Evolutionary conservation across 441 rosid species (phyloP).

Genomic region (Mallotus japonicus): DNA sequence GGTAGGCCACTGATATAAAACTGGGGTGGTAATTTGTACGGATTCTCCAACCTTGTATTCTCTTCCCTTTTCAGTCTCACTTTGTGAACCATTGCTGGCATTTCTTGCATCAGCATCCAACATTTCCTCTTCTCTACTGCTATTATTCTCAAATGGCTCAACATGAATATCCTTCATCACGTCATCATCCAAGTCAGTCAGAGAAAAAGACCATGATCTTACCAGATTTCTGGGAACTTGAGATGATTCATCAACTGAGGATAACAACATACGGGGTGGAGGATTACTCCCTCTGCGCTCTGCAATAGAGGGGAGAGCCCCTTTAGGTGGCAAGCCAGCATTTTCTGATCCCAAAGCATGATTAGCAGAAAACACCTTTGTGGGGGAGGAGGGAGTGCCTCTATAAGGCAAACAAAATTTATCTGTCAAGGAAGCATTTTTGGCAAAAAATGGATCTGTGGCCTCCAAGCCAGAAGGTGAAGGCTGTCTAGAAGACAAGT

Average conservation of each 20-base stretch:
- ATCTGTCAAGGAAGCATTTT: conserved; percentile 29
- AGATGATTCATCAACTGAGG: conserved; percentile 41
- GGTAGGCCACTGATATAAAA: conserved; percentile 42
- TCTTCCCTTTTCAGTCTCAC: conserved; percentile 25
- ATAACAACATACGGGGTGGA: conserved; percentile 52
- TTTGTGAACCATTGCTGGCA: conserved; percentile 24
- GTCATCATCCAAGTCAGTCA: conserved; percentile 40
- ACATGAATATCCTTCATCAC: conserved; percentile 31
- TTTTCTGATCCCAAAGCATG: conserved; percentile 26
- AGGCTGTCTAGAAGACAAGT: conserved; percentile 62
- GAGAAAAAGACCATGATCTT: conserved; percentile 57
- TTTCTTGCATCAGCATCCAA: conserved; percentile 32
- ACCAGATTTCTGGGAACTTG: conserved; percentile 32
- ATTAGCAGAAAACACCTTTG: conserved; percentile 24
- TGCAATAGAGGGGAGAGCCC: conserved; percentile 48
- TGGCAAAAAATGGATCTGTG: conserved; percentile 30
- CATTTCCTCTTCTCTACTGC: conserved; percentile 35
- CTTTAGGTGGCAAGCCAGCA: conserved; percentile 31
- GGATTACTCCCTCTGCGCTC: conserved; percentile 70
- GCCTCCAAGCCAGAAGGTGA: conserved; percentile 58
- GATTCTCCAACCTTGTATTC: conserved; percentile 16
- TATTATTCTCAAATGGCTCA: conserved; percentile 31
- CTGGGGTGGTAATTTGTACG: conserved; percentile 19
- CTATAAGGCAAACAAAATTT: conserved; percentile 29
- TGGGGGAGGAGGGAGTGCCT: conserved; percentile 29